Evolutionary conservation across 139 green algal species (phyloP), one percentile per base, ranked within the genome.

Genomic region (Chlamydomonas sp.): DNA sequence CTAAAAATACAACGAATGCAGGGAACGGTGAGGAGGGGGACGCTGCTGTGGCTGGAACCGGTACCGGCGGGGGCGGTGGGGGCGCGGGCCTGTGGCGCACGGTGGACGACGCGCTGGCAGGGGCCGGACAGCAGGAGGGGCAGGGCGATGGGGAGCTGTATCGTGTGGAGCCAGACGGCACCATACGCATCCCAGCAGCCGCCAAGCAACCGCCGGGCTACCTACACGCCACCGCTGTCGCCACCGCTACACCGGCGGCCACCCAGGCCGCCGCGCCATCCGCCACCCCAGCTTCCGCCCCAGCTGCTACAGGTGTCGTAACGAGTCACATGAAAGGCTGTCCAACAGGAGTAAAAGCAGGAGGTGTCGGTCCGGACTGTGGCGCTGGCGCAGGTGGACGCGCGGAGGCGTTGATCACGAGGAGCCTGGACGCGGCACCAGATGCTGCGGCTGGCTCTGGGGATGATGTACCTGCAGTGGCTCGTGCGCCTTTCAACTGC

Each of bases 181-280:
- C 74, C 63, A 88, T 88, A 9, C 83, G 83, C 62, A 88, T 88
- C 63, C 83, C 83, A 0, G 63, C 74, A 5, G 63, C 12, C 16
- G 83, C 83, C 4, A 88, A 88, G 62, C 66, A 66, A 18, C 81
- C 81, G 1, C 20, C 15, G 63, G 17, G 1, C 10, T 5, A 18
- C 17, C 2, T 31, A n/a, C n/a, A 3, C 72, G n/a, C n/a, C 72
- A 3, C n/a, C 72, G 72, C 72, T 31, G 4, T 31, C 31, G 4
- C n/a, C 72, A 7, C 16, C 72, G 72, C 72, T 49, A 49, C 31
- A 49, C 31, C 31, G 31, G 31, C 31, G 31, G 31, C 31, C 31
- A 49, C 31, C 31, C 31, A 49, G 7, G 72, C 12, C 3, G 71
- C 20, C 20, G 71, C 71, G 20, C 5, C 3, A 4, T 59, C 18